Conservation (phyloP, 148 eudicot genomes). For the Gaultheria prostrata region DNA sequence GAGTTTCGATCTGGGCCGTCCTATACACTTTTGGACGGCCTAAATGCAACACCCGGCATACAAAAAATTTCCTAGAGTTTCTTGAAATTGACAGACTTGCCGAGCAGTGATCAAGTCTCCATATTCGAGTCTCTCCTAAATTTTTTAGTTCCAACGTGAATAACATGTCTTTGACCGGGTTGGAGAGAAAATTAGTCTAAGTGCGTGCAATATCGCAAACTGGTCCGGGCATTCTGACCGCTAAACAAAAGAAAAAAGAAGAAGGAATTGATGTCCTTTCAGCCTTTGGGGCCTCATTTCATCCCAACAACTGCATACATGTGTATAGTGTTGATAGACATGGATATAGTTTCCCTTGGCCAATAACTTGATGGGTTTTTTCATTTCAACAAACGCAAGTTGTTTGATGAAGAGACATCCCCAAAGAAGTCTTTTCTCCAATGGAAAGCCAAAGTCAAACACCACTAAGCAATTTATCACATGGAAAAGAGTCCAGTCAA, state of each 20-base stretch:
- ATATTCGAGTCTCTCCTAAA: too few species aligned
- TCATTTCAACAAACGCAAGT: not conserved
- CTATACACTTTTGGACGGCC: too few species aligned
- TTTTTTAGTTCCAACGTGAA: too few species aligned
- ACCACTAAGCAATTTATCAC: slow-evolving; percentile 1
- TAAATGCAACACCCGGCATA: too few species aligned
- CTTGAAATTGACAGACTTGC: not conserved
- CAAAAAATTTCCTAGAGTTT: too few species aligned
- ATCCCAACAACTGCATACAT: not conserved
- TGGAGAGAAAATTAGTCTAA: too few species aligned
- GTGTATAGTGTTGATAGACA: not conserved
- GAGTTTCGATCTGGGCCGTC: too few species aligned
- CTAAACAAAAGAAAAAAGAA: not conserved
- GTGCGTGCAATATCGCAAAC: too few species aligned
- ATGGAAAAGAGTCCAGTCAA: slow-evolving; percentile 3
- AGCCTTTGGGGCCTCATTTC: not conserved
- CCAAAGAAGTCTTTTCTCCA: not conserved
- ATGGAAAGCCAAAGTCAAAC: slow-evolving; percentile 1
- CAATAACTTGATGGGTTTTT: not conserved
- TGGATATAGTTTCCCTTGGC: not conserved
- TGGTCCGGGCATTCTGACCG: too few species aligned
- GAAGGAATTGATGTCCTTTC: not conserved
- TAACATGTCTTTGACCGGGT: too few species aligned
- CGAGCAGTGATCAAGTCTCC: not conserved
- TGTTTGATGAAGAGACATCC: not conserved